phyloP scores from a whole-genome alignment of 2,329 filamentous ascomycete species.

The Helicocarpus griseus region DNA sequence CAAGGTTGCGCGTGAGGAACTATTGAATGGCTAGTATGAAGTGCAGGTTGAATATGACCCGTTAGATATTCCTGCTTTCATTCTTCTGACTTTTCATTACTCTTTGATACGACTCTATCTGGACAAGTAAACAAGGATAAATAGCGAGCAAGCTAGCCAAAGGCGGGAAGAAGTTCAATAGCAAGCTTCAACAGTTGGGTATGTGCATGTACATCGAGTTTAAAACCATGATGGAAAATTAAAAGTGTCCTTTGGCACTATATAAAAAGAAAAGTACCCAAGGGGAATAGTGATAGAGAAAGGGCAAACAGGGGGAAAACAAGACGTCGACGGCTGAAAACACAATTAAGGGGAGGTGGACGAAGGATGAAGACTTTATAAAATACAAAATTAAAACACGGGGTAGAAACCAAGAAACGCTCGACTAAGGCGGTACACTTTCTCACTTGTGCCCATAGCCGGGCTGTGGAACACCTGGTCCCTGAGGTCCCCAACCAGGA shows the following conservation, averaged over 20 bases:
- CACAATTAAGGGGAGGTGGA: too few species aligned
- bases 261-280: neutral
- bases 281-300: neutral
- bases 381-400: neutral
- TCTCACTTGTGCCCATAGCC: constrained; percentile 7
- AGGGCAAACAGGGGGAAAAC: neutral
- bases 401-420: too few species aligned
- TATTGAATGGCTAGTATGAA: too few species aligned
- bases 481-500: neutral
- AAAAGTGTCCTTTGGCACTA: neutral
- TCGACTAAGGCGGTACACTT: too few species aligned
- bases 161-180: neutral
- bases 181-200: neutral
- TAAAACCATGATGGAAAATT: neutral
- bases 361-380: neutral
- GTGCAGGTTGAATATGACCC: too few species aligned
- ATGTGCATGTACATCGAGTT: neutral
- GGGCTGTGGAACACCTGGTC: neutral
- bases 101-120: too few species aligned
- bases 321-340: neutral
- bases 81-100: too few species aligned
- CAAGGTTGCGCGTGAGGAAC: too few species aligned
- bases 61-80: too few species aligned
- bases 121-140: too few species aligned
- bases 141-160: too few species aligned